Base-by-base conservation (phyloP, 768 basidiomycete species). In the Mycena capillaripes region DNA sequence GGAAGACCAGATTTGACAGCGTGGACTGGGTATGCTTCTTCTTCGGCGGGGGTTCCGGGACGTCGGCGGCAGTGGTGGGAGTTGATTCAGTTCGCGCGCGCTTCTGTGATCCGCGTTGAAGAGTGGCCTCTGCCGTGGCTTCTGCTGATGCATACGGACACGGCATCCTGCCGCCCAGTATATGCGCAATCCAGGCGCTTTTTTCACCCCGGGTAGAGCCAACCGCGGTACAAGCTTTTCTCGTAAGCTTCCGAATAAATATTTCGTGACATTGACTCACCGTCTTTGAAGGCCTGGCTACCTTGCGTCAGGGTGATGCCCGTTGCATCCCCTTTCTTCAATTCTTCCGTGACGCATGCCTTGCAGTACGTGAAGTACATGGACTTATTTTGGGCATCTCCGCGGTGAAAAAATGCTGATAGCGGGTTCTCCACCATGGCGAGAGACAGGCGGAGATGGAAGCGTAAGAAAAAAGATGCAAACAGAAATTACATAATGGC, bases 361-460 rank as follows among this genome's bases (percentile, higher is more conserved):
- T 53, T 63, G 50, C 52, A n/a, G 36, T 38, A 36, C n/a, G 55
- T 5, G 58, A 23, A 62, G 52, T 17, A 72, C 30, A 19, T 68
- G 71, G 11, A 21, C 38, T 0, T 42, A 27, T 42, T 30, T 34
- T 46, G 14, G 9, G n/a, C 23, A n/a, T 21, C 23, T n/a, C 46
- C 46, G 46, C 46, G 46, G 6, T 16, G 16, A 25, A 48, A 48
- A 25, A 23, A 23, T 8, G n/a, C 46, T 16, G 11, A 48, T 25
- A 48, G 46, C 21, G 46, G 46, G n/a, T 48, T 48, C 16, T 48
- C 46, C 46, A 25, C 46, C 46, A 48, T 48, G n/a, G 23, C 16
- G n/a, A 5, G 46, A 48, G 46, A 36, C 36, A 12, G 6, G 36
- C 36, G 36, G 36, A 36, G 36, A 36, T 6, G 12, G 36, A 36